Evolutionary conservation across 257 asterid genomes (phyloP).

Genomic region (Salvia splendens): DNA sequence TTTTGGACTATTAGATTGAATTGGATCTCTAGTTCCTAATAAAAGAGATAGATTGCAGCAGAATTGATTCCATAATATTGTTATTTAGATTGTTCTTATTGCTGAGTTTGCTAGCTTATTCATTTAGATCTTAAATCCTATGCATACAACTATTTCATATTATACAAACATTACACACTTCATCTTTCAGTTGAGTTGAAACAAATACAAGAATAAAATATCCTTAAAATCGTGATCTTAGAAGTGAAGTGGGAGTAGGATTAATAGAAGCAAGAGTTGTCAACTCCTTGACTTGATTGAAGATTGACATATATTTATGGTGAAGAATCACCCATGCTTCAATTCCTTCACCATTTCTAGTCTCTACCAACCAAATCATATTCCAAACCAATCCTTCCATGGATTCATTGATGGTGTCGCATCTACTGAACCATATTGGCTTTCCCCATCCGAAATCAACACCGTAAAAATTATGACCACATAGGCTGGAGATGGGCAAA

Average conservation of each 20-base stretch:
- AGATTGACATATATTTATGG: slow-evolving; percentile 15
- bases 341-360: slow-evolving; percentile 28
- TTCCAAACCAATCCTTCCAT: background rate
- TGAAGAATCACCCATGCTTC: slow-evolving; percentile 39
- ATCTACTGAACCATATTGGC: slow-evolving; percentile 10
- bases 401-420: background rate
- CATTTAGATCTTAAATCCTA: too few species aligned
- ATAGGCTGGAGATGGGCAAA: slow-evolving; percentile 11
- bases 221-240: too few species aligned
- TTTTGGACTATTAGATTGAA: too few species aligned
- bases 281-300: slow-evolving; percentile 19
- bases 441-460: slow-evolving; percentile 35
- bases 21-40: too few species aligned
- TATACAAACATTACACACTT: too few species aligned
- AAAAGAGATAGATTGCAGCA: too few species aligned
- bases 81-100: too few species aligned
- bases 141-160: too few species aligned
- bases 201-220: too few species aligned
- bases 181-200: too few species aligned
- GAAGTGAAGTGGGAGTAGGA: background rate
- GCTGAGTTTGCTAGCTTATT: too few species aligned
- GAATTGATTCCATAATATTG: too few species aligned
- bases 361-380: slow-evolving; percentile 31
- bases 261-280: background rate
- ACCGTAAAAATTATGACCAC: slow-evolving; percentile 15